Evolutionary conservation across 1,284 basidiomycete genomes (phyloP).

Genomic region (Termitomyces sp.): DNA sequence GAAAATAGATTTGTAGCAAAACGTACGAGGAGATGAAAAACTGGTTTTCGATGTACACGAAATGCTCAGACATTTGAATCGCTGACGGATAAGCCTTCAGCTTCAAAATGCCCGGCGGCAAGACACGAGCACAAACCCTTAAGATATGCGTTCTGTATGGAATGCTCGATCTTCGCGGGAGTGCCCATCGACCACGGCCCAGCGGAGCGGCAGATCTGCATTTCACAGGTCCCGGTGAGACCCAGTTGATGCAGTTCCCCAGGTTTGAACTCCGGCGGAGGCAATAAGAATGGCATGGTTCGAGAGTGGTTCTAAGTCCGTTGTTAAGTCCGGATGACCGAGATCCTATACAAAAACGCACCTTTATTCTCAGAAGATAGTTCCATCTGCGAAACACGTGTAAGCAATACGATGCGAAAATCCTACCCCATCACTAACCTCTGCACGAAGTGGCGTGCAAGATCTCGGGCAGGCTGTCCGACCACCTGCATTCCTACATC

Average conservation of each 20-base stretch:
- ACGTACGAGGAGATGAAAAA: conserved; percentile 94
- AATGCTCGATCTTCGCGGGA: conserved; percentile 79
- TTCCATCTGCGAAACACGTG: conserved; percentile 65
- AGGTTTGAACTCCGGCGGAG: conserved; percentile 88
- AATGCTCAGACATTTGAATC: conserved; percentile 92
- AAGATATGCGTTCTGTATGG: conserved; percentile 92
- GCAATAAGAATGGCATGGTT: conserved; percentile 91
- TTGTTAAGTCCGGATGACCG: conserved; percentile 10
- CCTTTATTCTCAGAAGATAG: conserved; percentile 86
- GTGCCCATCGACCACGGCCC: conserved; percentile 98
- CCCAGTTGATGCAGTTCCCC: conserved; percentile 78
- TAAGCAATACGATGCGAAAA: conserved; percentile 15
- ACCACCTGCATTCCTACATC: conserved; percentile 95
- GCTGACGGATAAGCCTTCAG: conserved; percentile 41
- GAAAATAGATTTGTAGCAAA: neutral
- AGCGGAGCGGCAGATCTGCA: conserved; percentile 94
- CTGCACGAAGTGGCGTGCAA: conserved; percentile 94
- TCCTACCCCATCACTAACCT: conserved; percentile 44
- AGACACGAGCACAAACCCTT: conserved; percentile 52
- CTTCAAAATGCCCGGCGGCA: neutral
- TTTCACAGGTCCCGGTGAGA: conserved; percentile 92
- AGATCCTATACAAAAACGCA: conserved; percentile 28
- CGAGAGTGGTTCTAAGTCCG: conserved; percentile 75
- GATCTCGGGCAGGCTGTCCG: conserved; percentile 92
- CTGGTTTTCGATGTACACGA: conserved; percentile 96